A percentile compares a stretch with the other conserved stretches of the same genome.
These are phyloP conservation scores for Trichosporon asahii DNA, from an alignment of 1,284 basidiomycete genomes.

Conservation along the genomic window DNA sequence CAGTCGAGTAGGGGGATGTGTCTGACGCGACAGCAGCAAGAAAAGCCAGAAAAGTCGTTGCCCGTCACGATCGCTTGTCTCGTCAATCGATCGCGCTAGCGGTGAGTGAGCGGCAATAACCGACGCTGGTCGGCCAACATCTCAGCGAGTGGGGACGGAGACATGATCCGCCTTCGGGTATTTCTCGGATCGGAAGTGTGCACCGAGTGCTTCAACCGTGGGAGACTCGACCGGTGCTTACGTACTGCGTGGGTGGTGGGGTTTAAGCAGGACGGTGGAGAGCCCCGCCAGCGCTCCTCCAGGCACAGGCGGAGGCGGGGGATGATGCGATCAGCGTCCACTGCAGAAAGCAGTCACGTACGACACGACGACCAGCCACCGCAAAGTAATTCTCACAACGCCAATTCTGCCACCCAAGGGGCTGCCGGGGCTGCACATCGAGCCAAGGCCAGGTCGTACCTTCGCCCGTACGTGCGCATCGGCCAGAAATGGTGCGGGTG, in stretches of 20 bases:
- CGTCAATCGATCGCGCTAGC: not conserved
- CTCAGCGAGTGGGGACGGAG: not conserved
- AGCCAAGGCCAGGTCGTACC: not conserved
- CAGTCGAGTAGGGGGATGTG: not conserved
- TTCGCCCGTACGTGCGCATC: not conserved
- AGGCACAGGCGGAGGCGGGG: not conserved
- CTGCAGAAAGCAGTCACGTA: not conserved
- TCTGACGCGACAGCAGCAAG: not conserved
- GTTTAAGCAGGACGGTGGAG: no score
- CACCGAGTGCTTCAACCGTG: not conserved
- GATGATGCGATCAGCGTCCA: not conserved
- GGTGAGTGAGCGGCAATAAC: not conserved
- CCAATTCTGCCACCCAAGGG: not conserved
- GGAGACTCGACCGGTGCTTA: not conserved
- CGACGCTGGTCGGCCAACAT: not conserved
- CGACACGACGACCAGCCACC: not conserved
- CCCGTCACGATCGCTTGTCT: not conserved
- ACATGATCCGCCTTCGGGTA: slow-evolving; percentile 4
- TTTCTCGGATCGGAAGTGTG: slow-evolving; percentile 3
- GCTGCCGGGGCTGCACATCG: not conserved
- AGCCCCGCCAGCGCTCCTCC: no score
- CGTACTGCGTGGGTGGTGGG: not conserved
- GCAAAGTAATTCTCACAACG: not conserved
- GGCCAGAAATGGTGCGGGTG: not conserved
- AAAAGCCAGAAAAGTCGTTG: not conserved